Conservation (phyloP, 2,329 filamentous ascomycete species). For the Arachnomyces sp. region DNA sequence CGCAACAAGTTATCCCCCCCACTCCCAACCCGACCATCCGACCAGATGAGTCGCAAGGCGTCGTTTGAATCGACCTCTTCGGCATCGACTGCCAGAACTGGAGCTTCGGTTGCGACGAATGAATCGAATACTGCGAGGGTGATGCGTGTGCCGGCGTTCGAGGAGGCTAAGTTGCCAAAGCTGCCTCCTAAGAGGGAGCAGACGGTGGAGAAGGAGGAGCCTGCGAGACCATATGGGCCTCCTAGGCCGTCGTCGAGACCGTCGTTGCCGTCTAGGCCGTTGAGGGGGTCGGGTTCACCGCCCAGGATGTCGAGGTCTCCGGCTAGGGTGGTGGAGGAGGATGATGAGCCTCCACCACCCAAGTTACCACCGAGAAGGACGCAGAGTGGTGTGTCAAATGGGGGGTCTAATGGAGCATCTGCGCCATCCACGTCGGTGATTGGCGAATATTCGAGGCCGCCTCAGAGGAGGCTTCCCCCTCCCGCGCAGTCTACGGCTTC, state of each 20-base stretch:
- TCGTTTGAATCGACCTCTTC: conserved; percentile 45
- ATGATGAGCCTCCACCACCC: too few species aligned
- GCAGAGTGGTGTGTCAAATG: too few species aligned
- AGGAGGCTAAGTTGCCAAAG: conserved; percentile 46
- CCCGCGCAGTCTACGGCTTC: conserved; percentile 25
- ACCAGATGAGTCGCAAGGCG: conserved; percentile 30
- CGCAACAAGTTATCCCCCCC: conserved; percentile 36
- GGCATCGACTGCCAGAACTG: conserved; percentile 29
- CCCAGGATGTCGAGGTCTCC: not conserved
- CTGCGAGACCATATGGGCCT: conserved; percentile 2
- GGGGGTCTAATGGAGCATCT: too few species aligned
- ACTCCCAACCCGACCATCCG: conserved; percentile 39
- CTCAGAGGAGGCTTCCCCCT: conserved; percentile 26
- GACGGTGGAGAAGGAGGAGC: conserved; percentile 14
- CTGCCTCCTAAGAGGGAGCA: conserved; percentile 42
- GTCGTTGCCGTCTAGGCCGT: conserved; percentile 1
- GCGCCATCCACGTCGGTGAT: too few species aligned
- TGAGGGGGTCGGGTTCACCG: not conserved
- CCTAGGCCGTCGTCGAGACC: not conserved
- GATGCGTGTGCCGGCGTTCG: conserved; percentile 49
- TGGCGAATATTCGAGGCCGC: too few species aligned
- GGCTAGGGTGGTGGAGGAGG: conserved; percentile 1
- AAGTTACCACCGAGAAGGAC: not conserved
- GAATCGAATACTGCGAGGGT: conserved; percentile 26
- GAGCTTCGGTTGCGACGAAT: conserved; percentile 1